These are phyloP conservation scores for Blastobotrys buckinghamii DNA, from an alignment of 1,139 yeast genomes.

Conservation along the genomic window DNA sequence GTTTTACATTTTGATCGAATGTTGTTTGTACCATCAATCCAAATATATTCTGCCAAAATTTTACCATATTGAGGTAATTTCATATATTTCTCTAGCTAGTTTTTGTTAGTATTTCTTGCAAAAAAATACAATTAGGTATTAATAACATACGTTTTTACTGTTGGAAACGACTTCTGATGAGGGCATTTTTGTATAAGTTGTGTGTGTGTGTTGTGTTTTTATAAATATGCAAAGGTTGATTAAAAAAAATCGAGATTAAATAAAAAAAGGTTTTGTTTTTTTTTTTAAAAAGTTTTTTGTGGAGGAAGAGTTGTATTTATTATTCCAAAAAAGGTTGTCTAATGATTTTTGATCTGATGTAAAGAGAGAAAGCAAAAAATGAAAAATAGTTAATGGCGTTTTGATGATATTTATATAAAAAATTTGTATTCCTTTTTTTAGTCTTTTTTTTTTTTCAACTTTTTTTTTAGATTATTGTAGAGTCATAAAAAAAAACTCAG, in stretches of 20 bases:
- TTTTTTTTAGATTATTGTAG: too few species aligned
- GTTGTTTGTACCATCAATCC: slow-evolving; percentile 94
- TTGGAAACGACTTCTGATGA: slow-evolving; percentile 26
- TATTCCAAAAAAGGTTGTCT: too few species aligned
- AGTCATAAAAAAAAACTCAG: too few species aligned
- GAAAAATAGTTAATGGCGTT: too few species aligned
- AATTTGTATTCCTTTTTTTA: too few species aligned
- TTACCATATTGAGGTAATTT: slow-evolving; percentile 81
- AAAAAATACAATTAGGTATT: neutral
- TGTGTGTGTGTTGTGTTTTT: slow-evolving; percentile 4
- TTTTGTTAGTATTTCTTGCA: neutral
- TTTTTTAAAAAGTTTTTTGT: neutral
- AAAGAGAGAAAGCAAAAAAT: too few species aligned
- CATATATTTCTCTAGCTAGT: slow-evolving; percentile 64
- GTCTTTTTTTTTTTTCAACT: too few species aligned
- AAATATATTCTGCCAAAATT: slow-evolving; percentile 91
- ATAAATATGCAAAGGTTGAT: neutral
- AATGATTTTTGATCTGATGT: too few species aligned
- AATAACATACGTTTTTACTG: slow-evolving; percentile 22
- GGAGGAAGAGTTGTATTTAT: neutral
- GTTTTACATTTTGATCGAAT: slow-evolving; percentile 95
- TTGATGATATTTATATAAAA: too few species aligned
- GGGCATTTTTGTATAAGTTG: slow-evolving; percentile 19
- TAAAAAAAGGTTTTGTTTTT: slow-evolving; percentile 4
- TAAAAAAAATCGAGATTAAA: too few species aligned